phyloP scores from a whole-genome alignment of 306 rosid genomes.

The Fagus crenata region DNA sequence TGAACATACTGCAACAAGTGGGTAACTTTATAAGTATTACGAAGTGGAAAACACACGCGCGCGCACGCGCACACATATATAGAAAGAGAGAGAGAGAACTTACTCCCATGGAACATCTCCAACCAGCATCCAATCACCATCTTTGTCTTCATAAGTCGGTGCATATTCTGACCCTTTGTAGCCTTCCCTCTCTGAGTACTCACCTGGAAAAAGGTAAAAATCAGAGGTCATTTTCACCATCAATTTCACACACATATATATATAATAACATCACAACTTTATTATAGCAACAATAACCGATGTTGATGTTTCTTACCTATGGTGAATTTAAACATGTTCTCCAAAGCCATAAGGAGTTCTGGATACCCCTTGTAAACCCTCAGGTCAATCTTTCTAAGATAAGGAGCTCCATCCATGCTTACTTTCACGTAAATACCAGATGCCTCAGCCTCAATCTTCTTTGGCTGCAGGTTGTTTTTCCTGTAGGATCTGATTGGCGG shows the following conservation, averaged over 20 bases:
- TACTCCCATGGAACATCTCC: slow-evolving; percentile 99
- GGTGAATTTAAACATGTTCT: slow-evolving; percentile 75
- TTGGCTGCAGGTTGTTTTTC: slow-evolving; percentile 59
- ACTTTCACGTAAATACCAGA: slow-evolving; percentile 75
- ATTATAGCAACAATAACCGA: not conserved
- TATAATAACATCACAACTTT: not conserved
- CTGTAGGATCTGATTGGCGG: slow-evolving; percentile 82
- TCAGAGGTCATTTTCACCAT: slow-evolving; percentile 5
- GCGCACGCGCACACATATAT: not conserved
- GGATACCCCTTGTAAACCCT: slow-evolving; percentile 57
- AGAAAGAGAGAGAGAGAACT: slow-evolving; percentile 32
- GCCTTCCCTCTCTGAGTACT: slow-evolving; percentile 82
- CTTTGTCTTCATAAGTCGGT: slow-evolving; percentile 94
- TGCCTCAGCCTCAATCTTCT: slow-evolving; percentile 48
- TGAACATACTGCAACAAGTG: slow-evolving; percentile 66
- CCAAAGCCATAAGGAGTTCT: slow-evolving; percentile 66
- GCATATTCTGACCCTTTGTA: slow-evolving; percentile 81
- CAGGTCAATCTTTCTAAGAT: slow-evolving; percentile 85
- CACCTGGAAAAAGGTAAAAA: slow-evolving; percentile 42
- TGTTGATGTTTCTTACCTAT: slow-evolving; percentile 43
- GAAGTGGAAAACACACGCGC: not conserved
- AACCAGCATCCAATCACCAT: slow-evolving; percentile 94
- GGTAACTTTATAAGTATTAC: slow-evolving; percentile 19
- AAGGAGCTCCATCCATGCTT: slow-evolving; percentile 97
- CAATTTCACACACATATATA: not conserved